Conservation (phyloP, 164 flowering plant genomes). For the Saururus chinensis region DNA sequence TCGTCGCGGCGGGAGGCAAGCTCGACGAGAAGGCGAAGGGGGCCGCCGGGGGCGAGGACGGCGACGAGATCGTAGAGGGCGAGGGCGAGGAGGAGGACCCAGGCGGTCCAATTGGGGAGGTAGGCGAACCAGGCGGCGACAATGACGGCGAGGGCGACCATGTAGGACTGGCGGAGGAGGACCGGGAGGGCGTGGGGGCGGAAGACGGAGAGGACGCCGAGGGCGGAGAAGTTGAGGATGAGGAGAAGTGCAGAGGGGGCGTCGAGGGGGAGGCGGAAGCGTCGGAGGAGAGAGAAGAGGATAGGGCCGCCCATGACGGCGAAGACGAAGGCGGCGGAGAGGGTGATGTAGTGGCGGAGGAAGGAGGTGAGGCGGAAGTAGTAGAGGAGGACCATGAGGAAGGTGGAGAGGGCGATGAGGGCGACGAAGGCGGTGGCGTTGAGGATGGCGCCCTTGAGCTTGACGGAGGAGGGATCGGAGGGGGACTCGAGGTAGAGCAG, state of each 20-base stretch:
- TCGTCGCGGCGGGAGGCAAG: conserved; percentile 71
- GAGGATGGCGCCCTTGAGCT: conserved; percentile 78
- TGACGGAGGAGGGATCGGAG: conserved; percentile 50
- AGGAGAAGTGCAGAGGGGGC: conserved; percentile 40
- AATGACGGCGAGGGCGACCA: conserved; percentile 64
- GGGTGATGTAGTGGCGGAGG: conserved; percentile 73
- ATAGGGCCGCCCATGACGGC: conserved; percentile 69
- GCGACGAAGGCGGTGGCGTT: conserved; percentile 73
- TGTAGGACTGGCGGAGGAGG: conserved; percentile 51
- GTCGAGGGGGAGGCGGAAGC: conserved; percentile 61
- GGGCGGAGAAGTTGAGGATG: conserved; percentile 53
- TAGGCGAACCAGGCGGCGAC: conserved; percentile 85
- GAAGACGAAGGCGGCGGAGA: conserved; percentile 65
- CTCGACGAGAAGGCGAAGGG: conserved; percentile 75
- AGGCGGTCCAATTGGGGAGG: conserved; percentile 93
- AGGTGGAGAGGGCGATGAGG: conserved; percentile 52
- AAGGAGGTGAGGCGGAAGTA: conserved; percentile 74
- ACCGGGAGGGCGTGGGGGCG: conserved; percentile 57
- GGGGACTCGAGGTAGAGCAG: conserved; percentile 73
- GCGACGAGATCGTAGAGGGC: conserved; percentile 86
- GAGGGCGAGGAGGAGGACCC: conserved; percentile 68
- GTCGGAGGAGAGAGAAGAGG: conserved; percentile 46
- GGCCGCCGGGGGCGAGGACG: conserved; percentile 85
- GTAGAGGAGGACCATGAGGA: conserved; percentile 67
- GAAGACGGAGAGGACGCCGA: conserved; percentile 66